A percentile compares a stretch with the other conserved stretches of the same genome.
Conservation (phyloP, 2,329 filamentous ascomycete species). For the Rasamsonia emersonii region DNA sequence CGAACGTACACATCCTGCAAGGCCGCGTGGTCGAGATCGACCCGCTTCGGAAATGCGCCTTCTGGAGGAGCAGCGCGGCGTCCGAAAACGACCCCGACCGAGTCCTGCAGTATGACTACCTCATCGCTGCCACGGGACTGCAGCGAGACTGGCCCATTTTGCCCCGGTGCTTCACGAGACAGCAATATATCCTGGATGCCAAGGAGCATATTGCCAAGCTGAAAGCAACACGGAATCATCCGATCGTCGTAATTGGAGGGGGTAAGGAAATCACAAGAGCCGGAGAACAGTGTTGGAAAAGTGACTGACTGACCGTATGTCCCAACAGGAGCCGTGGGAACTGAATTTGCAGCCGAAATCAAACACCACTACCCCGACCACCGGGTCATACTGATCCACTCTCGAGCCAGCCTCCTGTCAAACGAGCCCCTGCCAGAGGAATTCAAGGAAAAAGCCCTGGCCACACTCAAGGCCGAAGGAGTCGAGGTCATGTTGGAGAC, state of each 20-base stretch:
- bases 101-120: conserved; percentile 56
- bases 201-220: conserved; percentile 51
- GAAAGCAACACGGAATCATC: conserved; percentile 45
- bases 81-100: conserved; percentile 6
- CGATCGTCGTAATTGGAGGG: conserved; percentile 69
- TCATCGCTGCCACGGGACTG: conserved; percentile 64
- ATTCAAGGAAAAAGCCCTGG: conserved; percentile 54
- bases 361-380: conserved; percentile 57
- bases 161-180: conserved; percentile 54
- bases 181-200: conserved; percentile 56
- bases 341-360: conserved; percentile 74
- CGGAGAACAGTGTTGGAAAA: too few species aligned
- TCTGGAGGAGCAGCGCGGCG: neutral
- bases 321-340: conserved; percentile 58
- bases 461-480: conserved; percentile 52
- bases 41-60: conserved; percentile 7
- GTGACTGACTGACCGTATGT: conserved; percentile 7
- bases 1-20: conserved; percentile 56
- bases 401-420: conserved; percentile 59
- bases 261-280: too few species aligned
- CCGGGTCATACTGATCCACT: conserved; percentile 67
- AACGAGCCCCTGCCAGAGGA: conserved; percentile 63
- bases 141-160: conserved; percentile 64
- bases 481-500: conserved; percentile 58
- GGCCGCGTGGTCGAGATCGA: conserved; percentile 57